Base-by-base conservation (phyloP, 2,329 filamentous ascomycete genomes). In the Nemania bipapillata region DNA sequence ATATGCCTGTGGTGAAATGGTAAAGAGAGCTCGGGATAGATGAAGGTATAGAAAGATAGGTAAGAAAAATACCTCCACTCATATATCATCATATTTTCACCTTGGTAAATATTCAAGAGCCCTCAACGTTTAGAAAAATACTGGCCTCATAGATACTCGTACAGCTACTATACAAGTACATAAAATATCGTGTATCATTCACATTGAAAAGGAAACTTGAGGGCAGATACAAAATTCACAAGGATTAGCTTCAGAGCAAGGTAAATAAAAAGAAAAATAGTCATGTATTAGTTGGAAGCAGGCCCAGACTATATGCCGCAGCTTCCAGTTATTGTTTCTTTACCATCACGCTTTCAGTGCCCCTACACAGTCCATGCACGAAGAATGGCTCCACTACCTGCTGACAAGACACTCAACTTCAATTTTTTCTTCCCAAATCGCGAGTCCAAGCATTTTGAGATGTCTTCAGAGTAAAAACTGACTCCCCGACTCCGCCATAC, bases 211-310 rank as follows among this genome's bases (percentile, higher is more conserved):
- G n/a, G n/a, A n/a, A n/a, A n/a, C n/a, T n/a, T n/a, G n/a, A n/a
- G n/a, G n/a, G n/a, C n/a, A n/a, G n/a, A n/a, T n/a, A n/a, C n/a
- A n/a, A n/a, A n/a, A n/a, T n/a, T n/a, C n/a, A n/a, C n/a, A n/a
- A 30, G 28, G 12, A 47, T 42, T 17, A 32, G 20, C 4, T n/a
- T n/a, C n/a, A n/a, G n/a, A n/a, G n/a, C n/a, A n/a, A n/a, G n/a
- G n/a, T n/a, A n/a, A n/a, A n/a, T n/a, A n/a, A n/a, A n/a, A n/a
- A 65, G 32, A 64, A 67, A 66, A 45, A 49, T 69, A 69, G 37
- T 63, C 67, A 61, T 66, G 67, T 69, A 69, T 69, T 69, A 67
- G 63, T 60, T 66, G 64, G 54, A 56, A 56, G 58, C 59, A 49
- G 37, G 53, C 53, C 59, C 20, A 45, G 49, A 63, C 37, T 40